phyloP scores from a whole-genome alignment of 345 rosid species.

The Aquilaria yunnanensis region DNA sequence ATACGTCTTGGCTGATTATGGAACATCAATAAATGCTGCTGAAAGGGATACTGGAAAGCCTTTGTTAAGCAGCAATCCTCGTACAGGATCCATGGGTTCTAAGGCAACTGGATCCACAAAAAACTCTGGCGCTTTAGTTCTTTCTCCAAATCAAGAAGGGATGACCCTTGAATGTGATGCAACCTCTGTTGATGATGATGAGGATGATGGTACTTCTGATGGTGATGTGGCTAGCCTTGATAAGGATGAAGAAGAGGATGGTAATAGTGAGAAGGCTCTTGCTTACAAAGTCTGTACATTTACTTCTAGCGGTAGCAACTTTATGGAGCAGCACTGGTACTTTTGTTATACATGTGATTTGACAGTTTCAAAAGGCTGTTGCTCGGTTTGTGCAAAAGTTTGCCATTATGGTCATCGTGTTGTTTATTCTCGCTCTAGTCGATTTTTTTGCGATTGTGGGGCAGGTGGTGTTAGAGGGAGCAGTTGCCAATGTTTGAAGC shows the following conservation, averaged over 20 bases:
- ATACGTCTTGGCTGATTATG: conserved; percentile 56
- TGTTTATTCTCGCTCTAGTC: conserved; percentile 94
- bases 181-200: conserved; percentile 93
- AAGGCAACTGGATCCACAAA: conserved; percentile 61
- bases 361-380: conserved; percentile 93
- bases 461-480: conserved; percentile 99
- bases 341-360: conserved; percentile 99
- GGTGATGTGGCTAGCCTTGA: conserved; percentile 97
- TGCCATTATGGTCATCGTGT: conserved; percentile 99
- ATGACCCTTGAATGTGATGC: conserved; percentile 86
- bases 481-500: conserved; percentile 95
- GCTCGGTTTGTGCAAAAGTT: conserved; percentile 98
- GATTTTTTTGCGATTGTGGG: conserved; percentile 99
- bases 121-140: conserved; percentile 60
- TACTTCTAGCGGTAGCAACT: conserved; percentile 97
- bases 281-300: conserved; percentile 97
- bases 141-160: conserved; percentile 69
- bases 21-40: conserved; percentile 35
- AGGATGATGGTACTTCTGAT: conserved; percentile 99
- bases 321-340: conserved; percentile 99
- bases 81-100: conserved; percentile 40
- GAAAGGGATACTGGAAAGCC: conserved; percentile 49
- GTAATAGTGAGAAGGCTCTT: conserved; percentile 79
- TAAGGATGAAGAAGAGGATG: conserved; percentile 94
- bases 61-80: conserved; percentile 33